Base-by-base conservation (phyloP, 495 filamentous ascomycete genomes). In the Pyrenopolyporus hunteri region DNA sequence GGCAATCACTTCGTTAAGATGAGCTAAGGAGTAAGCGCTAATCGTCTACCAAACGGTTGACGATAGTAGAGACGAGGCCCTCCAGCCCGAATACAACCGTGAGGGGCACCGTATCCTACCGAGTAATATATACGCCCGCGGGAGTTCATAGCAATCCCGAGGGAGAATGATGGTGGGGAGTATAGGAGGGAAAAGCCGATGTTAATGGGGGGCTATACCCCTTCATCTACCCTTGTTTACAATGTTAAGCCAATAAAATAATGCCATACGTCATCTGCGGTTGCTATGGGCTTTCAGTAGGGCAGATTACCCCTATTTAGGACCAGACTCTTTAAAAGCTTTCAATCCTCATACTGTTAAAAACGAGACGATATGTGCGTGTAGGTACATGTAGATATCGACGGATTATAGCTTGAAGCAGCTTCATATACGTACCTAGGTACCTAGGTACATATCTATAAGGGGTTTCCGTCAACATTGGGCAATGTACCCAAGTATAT, bases 181-280 rank as follows among this genome's bases (percentile, higher is more conserved):
- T 5, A 36, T 56, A 37, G 26, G 22, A 25, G n/a, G 37, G 40
- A 17, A 22, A 16, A 40, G 48, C 49, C 42, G 55, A 36, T 56
- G 44, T 45, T 45, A 36, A 50, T 49, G 13, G 36, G 19, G 36
- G 59, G 14, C 31, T 37, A 19, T 52, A 4, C 35, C 43, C 40
- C 9, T 10, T 39, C 25, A 49, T 55, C 48, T 49, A 42, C 28
- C 20, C 13, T 36, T 33, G 46, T 52, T 52, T 43, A 47, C 40
- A 48, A 40, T 6, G 19, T 42, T 48, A 28, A 58, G 49, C 20
- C 53, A 47, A 51, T 46, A 35, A 58, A 47, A 51, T 46, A 35
- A 57, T 32, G 13, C 13, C 16, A 42, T 7, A n/a, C 20, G 19
- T 45, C 3, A 62, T 20, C 20, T 25, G 22, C 26, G 31, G 13